Conservation (phyloP, 225 moss, liverwort and hornwort genomes). For the Neckera pumila region DNA sequence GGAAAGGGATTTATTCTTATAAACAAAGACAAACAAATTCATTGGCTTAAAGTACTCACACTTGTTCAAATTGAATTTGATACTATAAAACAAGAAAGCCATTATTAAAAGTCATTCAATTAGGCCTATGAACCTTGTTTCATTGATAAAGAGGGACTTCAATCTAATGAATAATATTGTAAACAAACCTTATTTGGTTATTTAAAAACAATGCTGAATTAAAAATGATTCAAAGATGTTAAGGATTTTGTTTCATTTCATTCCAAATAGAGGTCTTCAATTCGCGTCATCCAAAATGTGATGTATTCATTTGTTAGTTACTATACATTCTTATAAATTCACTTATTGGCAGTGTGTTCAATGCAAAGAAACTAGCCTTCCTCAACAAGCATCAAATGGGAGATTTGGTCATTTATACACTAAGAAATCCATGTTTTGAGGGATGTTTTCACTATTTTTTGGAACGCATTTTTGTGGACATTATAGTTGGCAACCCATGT, state of each 20-base stretch:
- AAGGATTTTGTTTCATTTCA: neutral
- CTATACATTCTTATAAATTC: neutral
- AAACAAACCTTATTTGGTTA: neutral
- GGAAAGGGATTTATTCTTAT: neutral
- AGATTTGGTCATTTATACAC: neutral
- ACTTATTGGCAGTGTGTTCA: neutral
- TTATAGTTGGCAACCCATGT: too few species aligned
- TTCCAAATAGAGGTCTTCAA: neutral
- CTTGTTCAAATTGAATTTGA: neutral
- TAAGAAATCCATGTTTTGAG: too few species aligned
- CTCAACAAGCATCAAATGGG: conserved; percentile 20
- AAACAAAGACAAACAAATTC: too few species aligned
- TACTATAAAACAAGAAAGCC: too few species aligned
- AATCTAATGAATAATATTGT: neutral
- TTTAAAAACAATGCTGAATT: neutral
- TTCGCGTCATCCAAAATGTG: neutral
- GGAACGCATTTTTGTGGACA: too few species aligned
- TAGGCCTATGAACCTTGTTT: neutral
- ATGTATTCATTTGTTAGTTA: neutral
- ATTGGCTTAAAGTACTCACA: neutral
- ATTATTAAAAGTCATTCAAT: neutral
- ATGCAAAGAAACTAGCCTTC: conserved; percentile 6
- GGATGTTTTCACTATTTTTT: too few species aligned
- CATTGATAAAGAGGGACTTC: too few species aligned
- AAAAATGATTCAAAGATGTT: neutral